phyloP scores from a whole-genome alignment of 2,329 filamentous ascomycete genomes.

The Alternaria alternata region DNA sequence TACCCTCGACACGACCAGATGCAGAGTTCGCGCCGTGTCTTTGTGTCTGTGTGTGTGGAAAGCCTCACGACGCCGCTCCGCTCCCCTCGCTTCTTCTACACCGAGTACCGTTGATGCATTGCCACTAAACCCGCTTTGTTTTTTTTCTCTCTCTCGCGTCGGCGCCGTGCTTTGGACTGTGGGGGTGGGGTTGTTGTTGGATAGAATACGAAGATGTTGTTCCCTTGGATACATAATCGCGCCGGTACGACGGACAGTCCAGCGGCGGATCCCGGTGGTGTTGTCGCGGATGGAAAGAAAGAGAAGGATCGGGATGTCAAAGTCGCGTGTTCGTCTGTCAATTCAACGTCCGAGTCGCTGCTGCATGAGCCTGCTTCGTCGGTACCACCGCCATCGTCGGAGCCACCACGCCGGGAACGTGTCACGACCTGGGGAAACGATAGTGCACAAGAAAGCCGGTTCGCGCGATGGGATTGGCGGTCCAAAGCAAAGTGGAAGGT shows the following conservation, averaged over 20 bases:
- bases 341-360: background rate
- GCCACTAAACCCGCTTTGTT: background rate
- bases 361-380: too few relatives aligned
- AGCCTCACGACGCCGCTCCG: background rate
- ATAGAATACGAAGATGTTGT: background rate
- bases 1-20: background rate
- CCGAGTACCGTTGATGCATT: conserved; percentile 1
- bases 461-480: background rate
- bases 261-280: background rate
- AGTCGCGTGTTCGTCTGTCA: background rate
- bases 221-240: background rate
- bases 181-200: background rate
- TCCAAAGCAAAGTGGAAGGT: conserved; percentile 4
- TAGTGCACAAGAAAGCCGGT: background rate
- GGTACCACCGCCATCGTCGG: background rate
- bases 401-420: background rate
- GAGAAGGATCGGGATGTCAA: background rate
- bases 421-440: conserved; percentile 16
- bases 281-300: background rate
- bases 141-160: background rate
- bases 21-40: background rate
- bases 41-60: background rate
- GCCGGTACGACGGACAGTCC: background rate
- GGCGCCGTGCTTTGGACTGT: background rate
- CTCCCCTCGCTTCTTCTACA: conserved; percentile 7